Percentiles rank a stretch among this genome's conserved stretches.
Evolutionary conservation across 2,329 filamentous ascomycete species (phyloP).

Genomic region (Zymoseptoria ardabiliae): DNA sequence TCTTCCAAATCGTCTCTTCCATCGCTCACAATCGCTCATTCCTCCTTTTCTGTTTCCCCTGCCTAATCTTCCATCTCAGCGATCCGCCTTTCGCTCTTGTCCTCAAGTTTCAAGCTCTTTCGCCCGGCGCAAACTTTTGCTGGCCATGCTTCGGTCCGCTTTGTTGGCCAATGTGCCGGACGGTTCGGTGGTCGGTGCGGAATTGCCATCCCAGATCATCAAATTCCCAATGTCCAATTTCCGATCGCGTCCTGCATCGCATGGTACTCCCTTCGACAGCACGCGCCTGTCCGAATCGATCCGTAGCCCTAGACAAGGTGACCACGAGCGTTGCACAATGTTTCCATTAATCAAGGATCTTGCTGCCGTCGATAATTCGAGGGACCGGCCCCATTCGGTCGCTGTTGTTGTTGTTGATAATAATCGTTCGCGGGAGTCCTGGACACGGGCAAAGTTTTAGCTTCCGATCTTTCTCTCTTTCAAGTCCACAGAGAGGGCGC

Average conservation of each 20-base stretch:
- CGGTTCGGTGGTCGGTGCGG: no score
- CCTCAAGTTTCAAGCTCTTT: background rate
- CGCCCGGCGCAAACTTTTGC: background rate
- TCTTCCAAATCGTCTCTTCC: background rate
- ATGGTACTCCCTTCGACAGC: background rate
- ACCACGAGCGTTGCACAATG: background rate
- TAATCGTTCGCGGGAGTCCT: slow-evolving; percentile 20
- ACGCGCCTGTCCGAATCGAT: background rate
- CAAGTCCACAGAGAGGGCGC: slow-evolving; percentile 29
- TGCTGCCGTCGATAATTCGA: slow-evolving; percentile 10
- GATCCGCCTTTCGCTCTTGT: background rate
- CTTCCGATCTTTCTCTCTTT: slow-evolving; percentile 13
- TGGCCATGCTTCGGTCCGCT: background rate
- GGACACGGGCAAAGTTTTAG: slow-evolving; percentile 19
- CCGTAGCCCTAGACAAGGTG: no score
- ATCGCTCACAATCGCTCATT: background rate
- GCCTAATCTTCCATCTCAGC: background rate
- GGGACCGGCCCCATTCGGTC: slow-evolving; percentile 12
- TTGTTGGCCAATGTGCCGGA: no score
- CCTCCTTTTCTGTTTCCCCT: background rate
- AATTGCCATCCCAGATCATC: background rate
- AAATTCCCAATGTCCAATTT: background rate
- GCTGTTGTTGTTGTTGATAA: background rate
- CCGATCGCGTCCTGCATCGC: background rate
- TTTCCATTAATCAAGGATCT: background rate